phyloP scores from a whole-genome alignment of 164 flowering plant species.

The Vitis rupestris region DNA sequence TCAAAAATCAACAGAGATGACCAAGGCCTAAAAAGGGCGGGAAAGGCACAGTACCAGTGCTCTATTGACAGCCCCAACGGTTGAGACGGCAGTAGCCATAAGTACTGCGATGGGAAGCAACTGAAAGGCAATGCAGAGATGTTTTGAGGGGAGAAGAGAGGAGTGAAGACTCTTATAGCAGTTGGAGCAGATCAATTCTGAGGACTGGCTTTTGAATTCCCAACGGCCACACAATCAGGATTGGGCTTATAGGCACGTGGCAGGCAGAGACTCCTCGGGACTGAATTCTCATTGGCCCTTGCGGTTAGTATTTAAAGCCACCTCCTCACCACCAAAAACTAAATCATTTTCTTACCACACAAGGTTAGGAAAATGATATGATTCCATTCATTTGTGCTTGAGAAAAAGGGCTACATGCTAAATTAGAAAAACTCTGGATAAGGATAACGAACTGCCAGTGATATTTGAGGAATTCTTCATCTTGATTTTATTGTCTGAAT shows the following conservation, averaged over 20 bases:
- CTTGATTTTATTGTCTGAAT: no score
- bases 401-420: no score
- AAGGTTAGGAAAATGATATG: not conserved
- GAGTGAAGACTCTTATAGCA: conserved; percentile 18
- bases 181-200: not conserved
- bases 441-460: no score
- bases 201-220: conserved; percentile 18
- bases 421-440: no score
- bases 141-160: conserved; percentile 3
- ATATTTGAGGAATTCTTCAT: no score
- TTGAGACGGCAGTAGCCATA: conserved; percentile 54
- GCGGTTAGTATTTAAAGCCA: conserved; percentile 25
- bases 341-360: conserved; percentile 16
- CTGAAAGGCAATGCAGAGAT: conserved; percentile 1
- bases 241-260: conserved; percentile 40
- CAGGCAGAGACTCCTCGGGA: conserved; percentile 5
- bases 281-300: conserved; percentile 4
- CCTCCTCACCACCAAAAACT: conserved; percentile 30
- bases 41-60: conserved; percentile 37
- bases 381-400: not conserved
- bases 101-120: not conserved
- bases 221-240: conserved; percentile 49
- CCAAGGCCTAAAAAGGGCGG: not conserved
- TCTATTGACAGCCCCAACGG: conserved; percentile 52
- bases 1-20: no score